Base-by-base conservation (phyloP, 2,329 filamentous ascomycete genomes). In the Sordariomycetes sp. region DNA sequence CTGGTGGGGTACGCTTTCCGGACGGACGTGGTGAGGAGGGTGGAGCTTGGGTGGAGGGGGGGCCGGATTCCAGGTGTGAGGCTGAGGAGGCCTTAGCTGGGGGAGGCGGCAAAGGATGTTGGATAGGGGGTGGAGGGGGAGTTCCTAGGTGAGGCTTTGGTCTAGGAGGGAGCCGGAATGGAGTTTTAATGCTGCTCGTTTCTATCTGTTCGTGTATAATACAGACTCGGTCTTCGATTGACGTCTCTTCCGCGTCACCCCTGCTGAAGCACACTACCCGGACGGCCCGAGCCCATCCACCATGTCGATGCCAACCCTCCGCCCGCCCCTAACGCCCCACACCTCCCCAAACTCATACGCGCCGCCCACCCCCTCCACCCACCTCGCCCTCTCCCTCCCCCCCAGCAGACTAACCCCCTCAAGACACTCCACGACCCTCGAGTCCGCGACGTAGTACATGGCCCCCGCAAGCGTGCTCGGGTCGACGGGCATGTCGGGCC, bases 401-500 rank as follows among this genome's bases (percentile, higher is more conserved):
- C 43, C 43, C 20, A 32, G 12, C 43, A 34, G 14, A 6, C 25
- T 32, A 22, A 57, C 24, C 18, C 50, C 55, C 25, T 22, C n/a
- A 8, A 57, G 35, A 25, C 32, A 34, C 25, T 37, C 46, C 28
- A 57, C 56, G n/a, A 58, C 34, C 50, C 25, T 53, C 34, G 56
- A 58, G 35, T 58, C 56, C 20, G 25, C 51, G 3, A 75, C 69
- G 46, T 77, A 76, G 61, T 73, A 76, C 72, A 78, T 68, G 3
- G 72, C 67, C 4, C 76, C 76, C 0, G 72, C 74, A 6, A 80
- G 68, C 1, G 69, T 76, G 22, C 74, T 74, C 24, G 76, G 77
- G 20, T 79, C 75, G 1, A 76, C 70, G 0, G 75, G 73, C 69
- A 79, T 71, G 22, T 70, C 67, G 3, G 74, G 76, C 71, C 72